phyloP scores from a whole-genome alignment of 2,329 filamentous ascomycete genomes.

The Ceratocystis variospora region DNA sequence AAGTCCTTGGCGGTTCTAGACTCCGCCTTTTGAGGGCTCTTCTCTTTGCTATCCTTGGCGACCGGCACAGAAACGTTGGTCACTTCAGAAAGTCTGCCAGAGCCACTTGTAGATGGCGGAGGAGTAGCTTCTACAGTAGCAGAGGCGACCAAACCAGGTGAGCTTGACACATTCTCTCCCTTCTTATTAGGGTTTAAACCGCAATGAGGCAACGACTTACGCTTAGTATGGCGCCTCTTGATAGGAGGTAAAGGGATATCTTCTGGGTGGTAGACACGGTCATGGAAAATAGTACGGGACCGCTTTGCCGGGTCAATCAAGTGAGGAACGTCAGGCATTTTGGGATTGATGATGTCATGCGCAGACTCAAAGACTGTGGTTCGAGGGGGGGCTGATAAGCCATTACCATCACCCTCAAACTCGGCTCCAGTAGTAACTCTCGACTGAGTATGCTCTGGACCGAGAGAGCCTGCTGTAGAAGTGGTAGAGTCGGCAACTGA shows the following conservation, averaged over 20 bases:
- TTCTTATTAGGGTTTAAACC: conserved; percentile 18
- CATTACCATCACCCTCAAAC: conserved; percentile 30
- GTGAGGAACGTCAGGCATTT: conserved; percentile 67
- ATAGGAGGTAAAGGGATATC: conserved; percentile 77
- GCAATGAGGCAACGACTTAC: conserved; percentile 22
- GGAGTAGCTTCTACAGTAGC: conserved; percentile 18
- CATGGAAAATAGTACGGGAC: conserved; percentile 87
- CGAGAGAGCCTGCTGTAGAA: not conserved
- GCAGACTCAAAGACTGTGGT: conserved; percentile 94
- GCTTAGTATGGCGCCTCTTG: conserved; percentile 36
- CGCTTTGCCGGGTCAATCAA: conserved; percentile 70
- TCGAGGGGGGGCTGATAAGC: conserved; percentile 59
- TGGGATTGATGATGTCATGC: conserved; percentile 81
- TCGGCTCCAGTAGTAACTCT: conserved; percentile 40
- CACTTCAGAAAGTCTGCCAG: conserved; percentile 14
- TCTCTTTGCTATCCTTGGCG: not conserved
- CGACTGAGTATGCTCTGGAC: conserved; percentile 24
- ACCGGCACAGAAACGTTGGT: not conserved
- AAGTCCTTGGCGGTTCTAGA: conserved; percentile 28
- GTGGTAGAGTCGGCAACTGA: not conserved
- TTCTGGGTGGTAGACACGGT: conserved; percentile 82
- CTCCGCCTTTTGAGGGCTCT: conserved; percentile 25
- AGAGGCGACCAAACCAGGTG: not conserved
- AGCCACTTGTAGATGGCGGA: not conserved
- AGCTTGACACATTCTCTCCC: not conserved